Base-by-base conservation (phyloP, 352 stramenopile species). In the Globisporangium okanoganense region DNA sequence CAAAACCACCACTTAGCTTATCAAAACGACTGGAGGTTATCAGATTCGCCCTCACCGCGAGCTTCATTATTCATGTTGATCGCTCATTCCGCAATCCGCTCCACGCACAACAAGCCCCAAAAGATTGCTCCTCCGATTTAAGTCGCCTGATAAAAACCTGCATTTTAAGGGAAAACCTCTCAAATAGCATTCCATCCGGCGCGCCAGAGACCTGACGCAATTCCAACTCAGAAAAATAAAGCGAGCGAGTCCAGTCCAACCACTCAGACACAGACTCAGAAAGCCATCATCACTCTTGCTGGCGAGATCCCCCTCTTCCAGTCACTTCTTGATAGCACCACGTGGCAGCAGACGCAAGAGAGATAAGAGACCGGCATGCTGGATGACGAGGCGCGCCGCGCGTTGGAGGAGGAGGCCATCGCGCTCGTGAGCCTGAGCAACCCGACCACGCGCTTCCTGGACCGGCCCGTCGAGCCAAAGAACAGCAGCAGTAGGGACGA, bases 391-490 rank as follows among this genome's bases (percentile, higher is more conserved):
- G 61, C 73, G n/a, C 71, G 71, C 18, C 76, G 69, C 13, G 64
- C 79, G 20, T 61, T 89, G 14, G 79, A 89, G 43, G 69, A 87
- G 52, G 79, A 89, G 27, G 79, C 79, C 63, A 89, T 89, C 50
- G 79, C 79, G 41, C 79, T 89, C 43, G 79, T 89, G 49, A 89
- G 74, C 44, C 67, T 89, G 53, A 87, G 77, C 61, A 82, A 75
- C 54, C 50, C 41, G 29, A 51, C 29, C 22, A 48, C 25, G 56
- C 41, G 16, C 40, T 49, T 62, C 13, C 7, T 33, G 18, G 22
- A 24, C n/a, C 18, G 29, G 14, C 51, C 27, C 33, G 7, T 58
- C 24, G 29, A 56, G 27, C 25, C 1, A 8, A 25, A 10, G 8
- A n/a, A 5, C 2, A n/a, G 0, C 36, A 18, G 12, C 12, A 2